phyloP scores from a whole-genome alignment of 176 grass and related monocot species.

The Areca catechu region DNA sequence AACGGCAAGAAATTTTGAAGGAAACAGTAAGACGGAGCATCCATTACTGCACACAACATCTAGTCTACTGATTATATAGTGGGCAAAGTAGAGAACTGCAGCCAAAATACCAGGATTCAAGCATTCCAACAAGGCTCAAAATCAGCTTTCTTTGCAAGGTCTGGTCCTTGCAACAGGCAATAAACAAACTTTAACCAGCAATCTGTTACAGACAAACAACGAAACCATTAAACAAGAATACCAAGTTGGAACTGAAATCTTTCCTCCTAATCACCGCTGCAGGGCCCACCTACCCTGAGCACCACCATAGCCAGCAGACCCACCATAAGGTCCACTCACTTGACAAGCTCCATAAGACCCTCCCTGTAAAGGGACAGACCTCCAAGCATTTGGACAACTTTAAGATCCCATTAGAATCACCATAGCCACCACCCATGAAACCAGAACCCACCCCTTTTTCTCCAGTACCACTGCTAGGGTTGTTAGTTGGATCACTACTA shows the following conservation, averaged over 20 bases:
- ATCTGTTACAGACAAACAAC: constrained; percentile 11
- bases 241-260: not conserved
- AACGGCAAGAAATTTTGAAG: not conserved
- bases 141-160: not conserved
- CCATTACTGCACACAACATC: constrained; percentile 11
- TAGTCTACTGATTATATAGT: constrained; percentile 17
- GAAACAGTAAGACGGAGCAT: constrained; percentile 12
- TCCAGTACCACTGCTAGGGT: constrained; percentile 32
- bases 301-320: constrained; percentile 59
- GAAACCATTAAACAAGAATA: constrained; percentile 2
- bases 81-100: constrained; percentile 14
- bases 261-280: constrained; percentile 25
- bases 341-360: constrained; percentile 48
- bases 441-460: constrained; percentile 28
- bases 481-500: constrained; percentile 32
- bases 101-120: constrained; percentile 21
- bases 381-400: constrained; percentile 63
- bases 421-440: constrained; percentile 62
- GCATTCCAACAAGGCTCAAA: constrained; percentile 11
- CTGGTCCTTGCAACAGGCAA: not conserved
- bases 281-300: constrained; percentile 70
- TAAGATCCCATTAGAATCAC: constrained; percentile 40
- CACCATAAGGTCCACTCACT: constrained; percentile 62
- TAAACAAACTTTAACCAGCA: too few species aligned
- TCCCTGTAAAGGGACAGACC: constrained; percentile 50